Base-by-base conservation (phyloP, 495 filamentous ascomycete genomes). In the Rhypophila decipiens region DNA sequence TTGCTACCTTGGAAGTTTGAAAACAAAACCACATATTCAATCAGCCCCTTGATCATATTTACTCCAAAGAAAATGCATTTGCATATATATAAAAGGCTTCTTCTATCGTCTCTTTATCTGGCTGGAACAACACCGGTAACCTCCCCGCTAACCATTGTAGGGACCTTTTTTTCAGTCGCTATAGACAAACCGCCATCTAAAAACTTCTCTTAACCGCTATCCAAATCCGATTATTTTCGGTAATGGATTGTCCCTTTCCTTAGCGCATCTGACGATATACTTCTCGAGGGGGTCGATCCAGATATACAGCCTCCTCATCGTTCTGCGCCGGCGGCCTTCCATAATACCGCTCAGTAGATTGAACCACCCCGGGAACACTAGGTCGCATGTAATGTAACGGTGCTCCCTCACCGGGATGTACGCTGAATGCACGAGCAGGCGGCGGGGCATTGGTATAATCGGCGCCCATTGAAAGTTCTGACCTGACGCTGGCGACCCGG, bases 261-360 rank as follows among this genome's bases (percentile, higher is more conserved):
- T 21, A 34, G 15, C 42, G 42, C 15, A 22, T 7, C n/a, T 49
- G 33, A 24, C 64, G 59, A 48, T 69, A 70, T 22, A 59, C 46
- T 37, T 63, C 67, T 31, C 66, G 41, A 23, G 61, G 61, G 10
- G 66, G 62, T 10, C 61, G 58, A 27, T 77, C 74, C 46, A 74
- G 57, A 39, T 66, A 75, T n/a, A 67, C 57, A 41, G 73, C 57
- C 38, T 79, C 72, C 11, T 68, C 71, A 27, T 69, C 69, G 39
- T 54, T 44, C 31, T 60, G 62, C 19, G 46, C 43, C 18, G 43
- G 49, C 23, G 55, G 58, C 13, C 53, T 39, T 2, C 50, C 51
- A 21, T 65, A 60, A 22, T 58, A 61, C 20, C 64, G n/a, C 20
- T 40, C 38, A n/a, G 10, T 15, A 11, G 15, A 7, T 15, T 37